Evolutionary conservation across 257 asterid genomes (phyloP).

Genomic region (Dorcoceras hygrometricum): DNA sequence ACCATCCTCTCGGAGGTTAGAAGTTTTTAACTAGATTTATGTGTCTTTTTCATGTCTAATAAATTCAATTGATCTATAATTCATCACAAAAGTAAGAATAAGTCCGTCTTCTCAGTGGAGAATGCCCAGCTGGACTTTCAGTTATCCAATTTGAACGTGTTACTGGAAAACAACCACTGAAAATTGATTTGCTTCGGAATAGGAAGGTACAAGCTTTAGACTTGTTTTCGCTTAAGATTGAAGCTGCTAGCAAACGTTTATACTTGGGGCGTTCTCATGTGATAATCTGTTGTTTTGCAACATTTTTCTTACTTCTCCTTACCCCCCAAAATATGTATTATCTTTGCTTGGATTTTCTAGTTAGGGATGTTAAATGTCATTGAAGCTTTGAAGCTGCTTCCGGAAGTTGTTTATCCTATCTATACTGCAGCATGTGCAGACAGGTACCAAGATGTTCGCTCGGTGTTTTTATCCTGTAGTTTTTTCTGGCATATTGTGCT

Average conservation of each 20-base stretch:
- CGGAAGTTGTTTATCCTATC: slow-evolving; percentile 80
- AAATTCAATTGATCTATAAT: slow-evolving; percentile 15
- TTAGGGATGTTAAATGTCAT: slow-evolving; percentile 77
- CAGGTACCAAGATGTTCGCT: slow-evolving; percentile 48
- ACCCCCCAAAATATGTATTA: slow-evolving; percentile 12
- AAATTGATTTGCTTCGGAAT: slow-evolving; percentile 45
- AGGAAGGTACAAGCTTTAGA: slow-evolving; percentile 57
- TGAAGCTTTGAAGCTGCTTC: slow-evolving; percentile 70
- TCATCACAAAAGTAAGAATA: slow-evolving; percentile 30
- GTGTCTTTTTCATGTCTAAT: slow-evolving; percentile 11
- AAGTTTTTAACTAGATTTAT: slow-evolving; percentile 15
- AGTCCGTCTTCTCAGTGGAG: slow-evolving; percentile 49
- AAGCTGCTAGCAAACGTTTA: slow-evolving; percentile 18
- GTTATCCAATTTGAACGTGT: slow-evolving; percentile 70
- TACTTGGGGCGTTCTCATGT: slow-evolving; percentile 9
- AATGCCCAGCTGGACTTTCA: slow-evolving; percentile 81
- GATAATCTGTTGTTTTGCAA: slow-evolving; percentile 18
- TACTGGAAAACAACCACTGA: slow-evolving; percentile 70
- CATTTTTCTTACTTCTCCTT: not conserved
- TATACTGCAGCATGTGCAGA: slow-evolving; percentile 76
- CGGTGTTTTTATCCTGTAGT: slow-evolving; percentile 12
- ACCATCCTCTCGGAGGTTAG: slow-evolving; percentile 74
- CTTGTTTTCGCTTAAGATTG: not conserved
- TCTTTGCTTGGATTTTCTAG: slow-evolving; percentile 40
- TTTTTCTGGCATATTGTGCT: not conserved